Conservation (phyloP, 2,329 filamentous ascomycete species). For the Coleophoma eucalyptorum region DNA sequence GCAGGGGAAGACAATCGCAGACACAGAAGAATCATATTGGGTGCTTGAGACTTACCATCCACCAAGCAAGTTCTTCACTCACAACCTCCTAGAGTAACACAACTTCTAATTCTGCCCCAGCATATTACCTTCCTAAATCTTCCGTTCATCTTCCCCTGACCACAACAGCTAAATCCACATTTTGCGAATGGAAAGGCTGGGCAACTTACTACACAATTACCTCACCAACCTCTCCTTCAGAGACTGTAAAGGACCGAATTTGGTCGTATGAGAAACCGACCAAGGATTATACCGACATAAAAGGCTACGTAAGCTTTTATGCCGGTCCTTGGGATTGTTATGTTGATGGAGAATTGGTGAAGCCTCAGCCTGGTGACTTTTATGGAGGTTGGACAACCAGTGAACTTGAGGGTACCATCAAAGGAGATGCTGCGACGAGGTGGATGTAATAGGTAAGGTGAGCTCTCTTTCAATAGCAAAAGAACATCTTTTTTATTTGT, state of each 20-base stretch:
- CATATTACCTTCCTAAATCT: slow-evolving; percentile 55
- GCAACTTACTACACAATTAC: slow-evolving; percentile 54
- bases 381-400: slow-evolving; percentile 63
- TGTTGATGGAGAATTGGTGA: slow-evolving; percentile 56
- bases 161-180: slow-evolving; percentile 39
- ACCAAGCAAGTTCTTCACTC: slow-evolving; percentile 38
- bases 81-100: too few species aligned
- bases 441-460: background rate
- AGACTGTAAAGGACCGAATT: slow-evolving; percentile 44
- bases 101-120: slow-evolving; percentile 23
- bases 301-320: slow-evolving; percentile 55
- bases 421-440: slow-evolving; percentile 31
- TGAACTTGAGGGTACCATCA: slow-evolving; percentile 50
- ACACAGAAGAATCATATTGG: slow-evolving; percentile 57
- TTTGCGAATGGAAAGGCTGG: slow-evolving; percentile 58
- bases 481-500: too few species aligned
- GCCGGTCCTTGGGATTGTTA: slow-evolving; percentile 59
- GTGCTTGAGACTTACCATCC: slow-evolving; percentile 60
- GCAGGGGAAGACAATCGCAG: slow-evolving; percentile 49
- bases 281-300: slow-evolving; percentile 45
- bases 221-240: slow-evolving; percentile 30
- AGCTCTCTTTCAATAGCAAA: too few species aligned
- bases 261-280: slow-evolving; percentile 58
- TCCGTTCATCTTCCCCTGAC: slow-evolving; percentile 43
- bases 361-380: slow-evolving; percentile 57